Percentiles rank a stretch among this genome's conserved stretches.
Evolutionary conservation across 192 early-diverging fungal species (phyloP).

Genomic region (Coemansia sp.): DNA sequence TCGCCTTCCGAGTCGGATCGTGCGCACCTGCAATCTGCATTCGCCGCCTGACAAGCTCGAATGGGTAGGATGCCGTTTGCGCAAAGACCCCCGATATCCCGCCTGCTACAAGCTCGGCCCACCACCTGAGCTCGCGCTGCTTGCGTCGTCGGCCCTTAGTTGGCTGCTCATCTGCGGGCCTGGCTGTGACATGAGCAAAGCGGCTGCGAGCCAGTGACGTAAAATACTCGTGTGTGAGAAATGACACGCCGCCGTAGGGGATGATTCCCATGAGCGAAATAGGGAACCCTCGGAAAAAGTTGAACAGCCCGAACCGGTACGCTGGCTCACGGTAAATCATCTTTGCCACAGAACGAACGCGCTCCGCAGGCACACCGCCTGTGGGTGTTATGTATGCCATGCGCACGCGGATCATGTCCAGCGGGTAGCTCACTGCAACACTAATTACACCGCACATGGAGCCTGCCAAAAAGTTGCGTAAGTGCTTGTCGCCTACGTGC

Average conservation of each 20-base stretch:
- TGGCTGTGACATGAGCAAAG: conserved; percentile 45
- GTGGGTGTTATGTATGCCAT: conserved; percentile 72
- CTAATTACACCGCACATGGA: conserved; percentile 83
- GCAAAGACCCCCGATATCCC: conserved; percentile 82
- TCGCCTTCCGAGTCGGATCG: conserved; percentile 56
- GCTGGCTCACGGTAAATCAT: conserved; percentile 81
- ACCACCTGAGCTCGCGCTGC: conserved; percentile 63
- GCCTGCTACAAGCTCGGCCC: conserved; percentile 80
- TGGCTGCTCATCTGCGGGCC: conserved; percentile 11
- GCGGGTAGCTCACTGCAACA: conserved; percentile 87
- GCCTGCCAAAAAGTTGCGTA: conserved; percentile 81
- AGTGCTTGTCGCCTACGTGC: conserved; percentile 63
- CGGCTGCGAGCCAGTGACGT: conserved; percentile 62
- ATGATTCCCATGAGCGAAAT: conserved; percentile 90
- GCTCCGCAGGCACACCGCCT: conserved; percentile 41
- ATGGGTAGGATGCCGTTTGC: conserved; percentile 88
- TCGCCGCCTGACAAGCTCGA: conserved; percentile 85
- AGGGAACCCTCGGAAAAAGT: conserved; percentile 95
- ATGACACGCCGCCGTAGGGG: conserved; percentile 95
- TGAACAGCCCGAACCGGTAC: conserved; percentile 56
- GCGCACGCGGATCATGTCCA: conserved; percentile 92
- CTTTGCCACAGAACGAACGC: conserved; percentile 57
- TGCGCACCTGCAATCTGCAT: conserved; percentile 80
- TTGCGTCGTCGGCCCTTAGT: conserved; percentile 41
- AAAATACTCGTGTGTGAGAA: conserved; percentile 82